Conservation (phyloP, 2,329 filamentous ascomycete species). For the Phialophora chinensis region DNA sequence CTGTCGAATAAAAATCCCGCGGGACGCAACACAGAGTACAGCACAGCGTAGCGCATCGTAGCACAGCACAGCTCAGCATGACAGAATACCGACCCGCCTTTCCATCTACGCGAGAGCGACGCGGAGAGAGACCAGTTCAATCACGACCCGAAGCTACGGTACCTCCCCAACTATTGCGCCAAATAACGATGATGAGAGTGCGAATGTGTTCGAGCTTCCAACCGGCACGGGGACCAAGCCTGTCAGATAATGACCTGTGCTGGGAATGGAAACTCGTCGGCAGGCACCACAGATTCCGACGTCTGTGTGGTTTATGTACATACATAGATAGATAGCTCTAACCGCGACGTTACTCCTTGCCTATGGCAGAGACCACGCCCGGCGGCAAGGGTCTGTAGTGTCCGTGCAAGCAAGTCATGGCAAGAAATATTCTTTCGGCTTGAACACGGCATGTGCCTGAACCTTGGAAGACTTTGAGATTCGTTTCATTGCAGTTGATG, state of each 20-base stretch:
- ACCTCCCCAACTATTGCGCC: neutral
- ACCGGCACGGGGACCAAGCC: neutral
- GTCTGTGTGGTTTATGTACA: neutral
- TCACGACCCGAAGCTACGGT: neutral
- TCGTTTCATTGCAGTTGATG: neutral
- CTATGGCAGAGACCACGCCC: no score
- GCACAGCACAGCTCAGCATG: neutral
- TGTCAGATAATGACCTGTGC: neutral
- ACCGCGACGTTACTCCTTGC: neutral
- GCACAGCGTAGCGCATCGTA: neutral
- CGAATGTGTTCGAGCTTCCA: neutral
- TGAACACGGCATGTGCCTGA: neutral
- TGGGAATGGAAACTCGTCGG: neutral
- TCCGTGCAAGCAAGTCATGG: neutral
- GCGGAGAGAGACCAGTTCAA: neutral
- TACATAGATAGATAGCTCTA: neutral
- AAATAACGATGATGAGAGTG: neutral
- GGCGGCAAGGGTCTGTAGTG: no score
- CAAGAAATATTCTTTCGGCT: neutral
- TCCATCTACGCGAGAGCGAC: neutral
- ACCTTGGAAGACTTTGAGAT: neutral
- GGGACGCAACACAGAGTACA: neutral
- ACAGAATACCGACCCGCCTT: neutral
- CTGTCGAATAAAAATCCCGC: constrained; percentile 59
- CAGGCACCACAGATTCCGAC: neutral